Evolutionary conservation across 768 basidiomycete genomes (phyloP), one percentile per base, ranked within the genome.

Genomic region (Leccinum subgranulosum): DNA sequence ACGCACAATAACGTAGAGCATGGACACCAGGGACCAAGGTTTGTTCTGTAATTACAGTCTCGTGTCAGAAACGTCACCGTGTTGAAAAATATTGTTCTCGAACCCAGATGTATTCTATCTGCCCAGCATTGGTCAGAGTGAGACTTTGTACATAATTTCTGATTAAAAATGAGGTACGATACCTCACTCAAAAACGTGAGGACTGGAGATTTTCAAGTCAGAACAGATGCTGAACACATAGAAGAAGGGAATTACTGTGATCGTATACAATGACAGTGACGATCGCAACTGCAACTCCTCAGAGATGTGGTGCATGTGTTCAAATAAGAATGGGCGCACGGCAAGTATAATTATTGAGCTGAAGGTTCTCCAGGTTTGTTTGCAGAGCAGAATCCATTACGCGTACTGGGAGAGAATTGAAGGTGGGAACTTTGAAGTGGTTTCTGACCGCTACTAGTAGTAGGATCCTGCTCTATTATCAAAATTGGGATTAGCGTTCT

Each of bases 81-180:
- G 12, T 27, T n/a, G 7, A 29, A n/a, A 3, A 33, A 23, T 14
- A 2, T 17, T 19, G 6, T 28, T 28, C 12, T 47, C 62, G 1
- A 2, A 64, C 63, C 63, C 63, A 64, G 19, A 64, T 9, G 14
- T 60, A 50, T 53, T 61, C 43, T 23, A 64, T 25, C 63, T 64
- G 8, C 21, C 6, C n/a, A n/a, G 0, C n/a, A 10, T 47, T 6
- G 17, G 36, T 9, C 17, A 39, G 3, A n/a, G 36, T n/a, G 8
- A 29, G 8, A 23, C n/a, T 12, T 45, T 1, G 19, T 19, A 23
- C 21, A 12, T 21, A 6, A 36, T 36, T 6, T n/a, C 5, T 19
- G 4, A 19, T 10, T n/a, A 27, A 31, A 2, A 17, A 34, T 17
- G 17, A 14, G 17, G 36, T 1, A 9, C 17, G n/a, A 27, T 51